Conservation (phyloP, 129 eudicot species). For the Scalesia atractyloides region DNA sequence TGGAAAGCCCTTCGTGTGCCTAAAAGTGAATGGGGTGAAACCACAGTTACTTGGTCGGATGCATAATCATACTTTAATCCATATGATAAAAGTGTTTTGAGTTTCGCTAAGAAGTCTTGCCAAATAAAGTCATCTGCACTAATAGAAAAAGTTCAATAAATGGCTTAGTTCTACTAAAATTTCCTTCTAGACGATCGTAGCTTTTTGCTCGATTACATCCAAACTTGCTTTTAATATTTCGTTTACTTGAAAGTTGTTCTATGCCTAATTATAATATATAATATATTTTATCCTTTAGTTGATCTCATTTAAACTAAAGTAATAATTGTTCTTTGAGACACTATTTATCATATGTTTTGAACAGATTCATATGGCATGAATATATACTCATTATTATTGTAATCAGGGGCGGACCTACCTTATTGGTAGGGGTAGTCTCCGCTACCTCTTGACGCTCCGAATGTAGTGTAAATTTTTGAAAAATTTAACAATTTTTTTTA, state of each 20-base stretch:
- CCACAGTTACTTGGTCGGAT: constrained; percentile 5
- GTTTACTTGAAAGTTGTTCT: not conserved
- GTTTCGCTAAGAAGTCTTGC: not conserved
- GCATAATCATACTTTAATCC: not conserved
- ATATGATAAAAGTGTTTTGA: not conserved
- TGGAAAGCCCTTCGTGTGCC: constrained; percentile 9
- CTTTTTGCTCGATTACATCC: not conserved
- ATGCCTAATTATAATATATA: too few relatives aligned
- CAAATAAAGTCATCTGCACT: not conserved
- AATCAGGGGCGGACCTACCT: too few relatives aligned
- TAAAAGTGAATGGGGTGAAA: constrained; percentile 3
- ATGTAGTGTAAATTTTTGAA: too few relatives aligned
- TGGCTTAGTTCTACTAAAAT: not conserved
- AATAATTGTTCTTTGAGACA: too few relatives aligned
- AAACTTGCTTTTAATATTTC: not conserved
- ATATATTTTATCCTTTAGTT: too few relatives aligned
- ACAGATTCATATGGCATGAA: too few relatives aligned
- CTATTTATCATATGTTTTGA: too few relatives aligned
- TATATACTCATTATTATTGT: too few relatives aligned
- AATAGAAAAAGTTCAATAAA: not conserved
- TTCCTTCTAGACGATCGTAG: not conserved
- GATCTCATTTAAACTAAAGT: too few relatives aligned
- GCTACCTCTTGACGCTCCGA: too few relatives aligned
- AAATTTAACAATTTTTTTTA: too few relatives aligned
- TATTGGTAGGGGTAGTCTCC: too few relatives aligned